Conservation (phyloP, 257 asterid genomes). For the Solanum tarapatanum region DNA sequence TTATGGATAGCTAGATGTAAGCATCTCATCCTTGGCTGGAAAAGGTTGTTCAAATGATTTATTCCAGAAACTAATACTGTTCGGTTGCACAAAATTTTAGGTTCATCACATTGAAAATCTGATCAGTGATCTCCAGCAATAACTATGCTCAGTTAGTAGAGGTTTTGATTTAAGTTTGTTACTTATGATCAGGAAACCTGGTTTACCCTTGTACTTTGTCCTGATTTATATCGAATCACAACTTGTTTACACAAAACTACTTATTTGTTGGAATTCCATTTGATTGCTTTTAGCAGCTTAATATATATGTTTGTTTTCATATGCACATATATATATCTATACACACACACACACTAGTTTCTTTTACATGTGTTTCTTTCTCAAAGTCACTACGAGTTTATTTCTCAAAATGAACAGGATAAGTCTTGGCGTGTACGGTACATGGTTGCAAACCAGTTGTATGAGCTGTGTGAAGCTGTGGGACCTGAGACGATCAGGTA, state of each 20-base stretch:
- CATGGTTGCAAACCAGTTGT: conserved; percentile 94
- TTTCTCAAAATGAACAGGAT: conserved; percentile 41
- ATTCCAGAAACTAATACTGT: not conserved
- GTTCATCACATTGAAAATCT: not conserved
- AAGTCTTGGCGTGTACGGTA: conserved; percentile 99
- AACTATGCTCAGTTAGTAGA: not conserved
- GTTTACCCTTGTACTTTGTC: not conserved
- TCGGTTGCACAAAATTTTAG: not conserved
- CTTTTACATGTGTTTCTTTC: not conserved
- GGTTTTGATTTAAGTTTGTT: not conserved
- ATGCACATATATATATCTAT: not conserved
- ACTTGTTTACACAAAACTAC: not conserved
- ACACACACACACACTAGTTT: not conserved
- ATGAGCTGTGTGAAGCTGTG: conserved; percentile 96
- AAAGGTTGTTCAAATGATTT: not conserved
- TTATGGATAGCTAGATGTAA: not conserved
- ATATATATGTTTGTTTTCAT: not conserved
- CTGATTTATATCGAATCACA: not conserved
- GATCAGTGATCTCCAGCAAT: not conserved
- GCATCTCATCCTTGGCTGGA: not conserved
- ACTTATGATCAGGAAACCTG: not conserved
- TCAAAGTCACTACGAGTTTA: not conserved
- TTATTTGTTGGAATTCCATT: not conserved
- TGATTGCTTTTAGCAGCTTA: not conserved
- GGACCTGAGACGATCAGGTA: conserved; percentile 88